Percentiles rank a stretch among this genome's conserved stretches.
Conservation (phyloP, 495 filamentous ascomycete genomes). For the Penicillium cataractarum region DNA sequence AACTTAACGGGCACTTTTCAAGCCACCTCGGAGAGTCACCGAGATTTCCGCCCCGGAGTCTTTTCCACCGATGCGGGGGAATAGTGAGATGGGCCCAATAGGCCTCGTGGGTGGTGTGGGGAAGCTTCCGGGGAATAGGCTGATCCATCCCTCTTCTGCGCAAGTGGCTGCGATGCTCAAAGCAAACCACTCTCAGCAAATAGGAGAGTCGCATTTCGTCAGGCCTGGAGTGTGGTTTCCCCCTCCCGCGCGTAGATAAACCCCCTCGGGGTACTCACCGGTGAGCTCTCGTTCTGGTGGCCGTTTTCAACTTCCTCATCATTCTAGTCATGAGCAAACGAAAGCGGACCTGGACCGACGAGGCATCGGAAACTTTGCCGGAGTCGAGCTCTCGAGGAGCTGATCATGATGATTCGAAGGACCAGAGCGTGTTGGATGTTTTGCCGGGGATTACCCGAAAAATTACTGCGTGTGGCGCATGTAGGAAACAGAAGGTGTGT, state of each 20-base stretch:
- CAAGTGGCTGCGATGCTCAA: constrained; percentile 7
- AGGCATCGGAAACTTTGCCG: constrained; percentile 24
- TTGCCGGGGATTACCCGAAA: constrained; percentile 47
- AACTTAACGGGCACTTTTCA: neutral
- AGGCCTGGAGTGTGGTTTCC: neutral
- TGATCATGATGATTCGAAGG: constrained; percentile 11
- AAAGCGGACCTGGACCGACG: constrained; percentile 22
- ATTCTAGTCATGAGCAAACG: constrained; percentile 16
- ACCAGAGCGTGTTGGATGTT: constrained; percentile 22
- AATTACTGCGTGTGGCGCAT: constrained; percentile 50
- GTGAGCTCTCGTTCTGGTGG: neutral
- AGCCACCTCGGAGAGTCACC: constrained; percentile 21
- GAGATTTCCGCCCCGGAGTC: constrained; percentile 26
- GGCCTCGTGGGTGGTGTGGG: constrained; percentile 10
- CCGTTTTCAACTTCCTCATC: neutral
- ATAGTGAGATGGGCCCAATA: constrained; percentile 14
- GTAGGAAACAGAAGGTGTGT: constrained; percentile 48
- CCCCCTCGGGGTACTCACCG: constrained; percentile 24
- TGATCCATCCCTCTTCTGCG: constrained; percentile 17
- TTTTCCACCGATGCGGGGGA: constrained; percentile 25
- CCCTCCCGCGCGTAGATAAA: constrained; percentile 20
- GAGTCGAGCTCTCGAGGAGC: constrained; percentile 8
- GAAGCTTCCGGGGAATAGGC: constrained; percentile 12
- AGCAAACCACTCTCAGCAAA: constrained; percentile 11
- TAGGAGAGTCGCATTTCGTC: constrained; percentile 13